phyloP scores from a whole-genome alignment of 257 asterid species.

The Solanum medicagineum region DNA sequence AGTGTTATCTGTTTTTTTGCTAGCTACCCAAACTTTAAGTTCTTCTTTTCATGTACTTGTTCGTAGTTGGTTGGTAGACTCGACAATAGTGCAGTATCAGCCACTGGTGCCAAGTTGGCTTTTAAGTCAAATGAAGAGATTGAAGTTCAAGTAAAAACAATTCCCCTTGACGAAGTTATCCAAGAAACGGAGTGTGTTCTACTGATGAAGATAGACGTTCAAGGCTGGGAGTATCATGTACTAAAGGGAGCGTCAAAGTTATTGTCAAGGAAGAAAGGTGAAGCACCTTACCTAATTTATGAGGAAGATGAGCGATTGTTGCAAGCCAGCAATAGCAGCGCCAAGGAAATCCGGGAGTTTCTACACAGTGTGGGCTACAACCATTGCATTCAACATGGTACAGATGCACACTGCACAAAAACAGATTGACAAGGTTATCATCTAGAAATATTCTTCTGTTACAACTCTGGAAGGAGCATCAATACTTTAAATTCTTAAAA shows the following conservation, averaged over 20 bases:
- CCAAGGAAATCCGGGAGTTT: constrained; percentile 66
- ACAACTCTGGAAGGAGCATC: background rate
- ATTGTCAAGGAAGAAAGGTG: constrained; percentile 68
- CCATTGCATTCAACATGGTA: constrained; percentile 62
- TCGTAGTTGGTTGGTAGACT: constrained; percentile 87
- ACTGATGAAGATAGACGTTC: constrained; percentile 86
- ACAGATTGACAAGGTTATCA: constrained; percentile 25
- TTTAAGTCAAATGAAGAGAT: constrained; percentile 90
- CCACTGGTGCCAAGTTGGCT: constrained; percentile 87
- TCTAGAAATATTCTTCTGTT: background rate
- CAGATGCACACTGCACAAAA: constrained; percentile 97
- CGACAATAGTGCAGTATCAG: constrained; percentile 95
- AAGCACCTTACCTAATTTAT: constrained; percentile 88
- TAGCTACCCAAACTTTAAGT: background rate
- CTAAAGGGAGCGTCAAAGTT: constrained; percentile 79
- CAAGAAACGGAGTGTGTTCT: constrained; percentile 56
- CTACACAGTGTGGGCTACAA: constrained; percentile 60
- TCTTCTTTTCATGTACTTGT: background rate
- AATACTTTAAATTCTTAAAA: background rate
- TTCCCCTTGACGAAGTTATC: constrained; percentile 71
- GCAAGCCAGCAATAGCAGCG: constrained; percentile 87
- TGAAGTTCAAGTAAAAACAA: constrained; percentile 63
- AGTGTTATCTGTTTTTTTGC: background rate
- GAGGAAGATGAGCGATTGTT: constrained; percentile 93
- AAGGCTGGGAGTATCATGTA: constrained; percentile 99